Conservation (phyloP, 305 asterid genomes). For the Fraxinus platypoda region DNA sequence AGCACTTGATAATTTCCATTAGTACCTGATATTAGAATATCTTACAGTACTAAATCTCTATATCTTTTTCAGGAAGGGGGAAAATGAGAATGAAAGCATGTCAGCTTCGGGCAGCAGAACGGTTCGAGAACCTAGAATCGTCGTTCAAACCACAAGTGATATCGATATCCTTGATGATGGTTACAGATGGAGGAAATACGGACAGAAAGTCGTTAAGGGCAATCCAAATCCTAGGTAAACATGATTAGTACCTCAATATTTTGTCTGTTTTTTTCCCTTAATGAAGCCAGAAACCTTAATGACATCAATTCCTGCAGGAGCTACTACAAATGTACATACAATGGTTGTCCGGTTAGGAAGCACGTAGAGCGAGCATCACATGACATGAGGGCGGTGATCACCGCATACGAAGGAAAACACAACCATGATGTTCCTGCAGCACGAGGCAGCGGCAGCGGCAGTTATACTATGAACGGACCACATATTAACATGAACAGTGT, state of each 20-base stretch:
- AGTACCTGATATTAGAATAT: background rate
- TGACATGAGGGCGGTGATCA: conserved; percentile 74
- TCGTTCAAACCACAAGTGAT: conserved; percentile 88
- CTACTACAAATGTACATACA: conserved; percentile 86
- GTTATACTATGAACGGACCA: conserved; percentile 40
- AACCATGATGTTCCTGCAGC: conserved; percentile 97
- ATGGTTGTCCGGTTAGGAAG: conserved; percentile 78
- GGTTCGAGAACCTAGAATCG: conserved; percentile 77
- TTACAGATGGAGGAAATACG: conserved; percentile 91
- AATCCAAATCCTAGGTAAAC: conserved; percentile 83
- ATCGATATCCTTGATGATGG: conserved; percentile 96
- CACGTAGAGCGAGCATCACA: conserved; percentile 93
- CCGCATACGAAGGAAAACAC: conserved; percentile 94
- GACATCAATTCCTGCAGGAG: conserved; percentile 49
- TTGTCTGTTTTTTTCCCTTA: background rate
- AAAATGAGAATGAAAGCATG: conserved; percentile 53
- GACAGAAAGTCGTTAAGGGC: conserved; percentile 93
- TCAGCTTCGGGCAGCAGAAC: conserved; percentile 67
- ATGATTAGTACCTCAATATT: background rate
- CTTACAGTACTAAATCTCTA: background rate
- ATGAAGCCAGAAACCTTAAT: background rate
- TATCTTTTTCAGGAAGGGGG: conserved; percentile 62
- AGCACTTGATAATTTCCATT: background rate
- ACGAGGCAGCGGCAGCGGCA: conserved; percentile 75
- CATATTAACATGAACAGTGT: conserved; percentile 25